These are phyloP conservation scores for Leccinum fallax DNA, from an alignment of 1,284 basidiomycete species.

Conservation along the genomic window DNA sequence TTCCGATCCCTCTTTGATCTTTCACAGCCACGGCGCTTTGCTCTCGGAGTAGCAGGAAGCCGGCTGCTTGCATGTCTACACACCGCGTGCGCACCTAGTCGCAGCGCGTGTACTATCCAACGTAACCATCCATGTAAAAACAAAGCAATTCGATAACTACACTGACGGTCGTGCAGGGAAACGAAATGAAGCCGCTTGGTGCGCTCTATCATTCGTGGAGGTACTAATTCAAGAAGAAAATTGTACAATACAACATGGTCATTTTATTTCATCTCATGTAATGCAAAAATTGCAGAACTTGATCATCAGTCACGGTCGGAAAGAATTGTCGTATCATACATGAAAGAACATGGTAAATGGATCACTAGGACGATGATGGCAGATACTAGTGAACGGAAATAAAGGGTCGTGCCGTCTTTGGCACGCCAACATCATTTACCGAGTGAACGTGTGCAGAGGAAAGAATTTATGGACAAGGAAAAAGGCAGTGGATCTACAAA, in stretches of 20 bases:
- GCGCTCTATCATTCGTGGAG: neutral
- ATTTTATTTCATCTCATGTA: neutral
- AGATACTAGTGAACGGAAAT: neutral
- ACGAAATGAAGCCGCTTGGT: neutral
- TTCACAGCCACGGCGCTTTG: neutral
- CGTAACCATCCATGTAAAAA: neutral
- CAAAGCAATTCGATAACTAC: neutral
- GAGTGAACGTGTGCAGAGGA: neutral
- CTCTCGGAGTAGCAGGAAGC: neutral
- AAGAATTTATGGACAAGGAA: neutral
- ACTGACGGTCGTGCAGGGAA: neutral
- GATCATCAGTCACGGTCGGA: neutral
- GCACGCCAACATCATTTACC: conserved; percentile 2
- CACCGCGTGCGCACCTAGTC: neutral
- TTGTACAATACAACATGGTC: no score
- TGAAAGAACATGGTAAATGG: neutral
- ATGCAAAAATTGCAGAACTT: neutral
- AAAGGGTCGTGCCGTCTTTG: conserved; percentile 5
- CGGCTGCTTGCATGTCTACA: neutral
- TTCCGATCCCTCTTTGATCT: neutral
- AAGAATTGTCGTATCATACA: neutral
- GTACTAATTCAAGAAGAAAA: neutral
- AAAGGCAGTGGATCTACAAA: conserved; percentile 3
- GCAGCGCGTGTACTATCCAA: neutral
- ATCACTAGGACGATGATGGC: conserved; percentile 3